Evolutionary conservation across 2,329 filamentous ascomycete genomes (phyloP), one percentile per base, ranked within the genome.

Genomic region (Ustulina deusta): DNA sequence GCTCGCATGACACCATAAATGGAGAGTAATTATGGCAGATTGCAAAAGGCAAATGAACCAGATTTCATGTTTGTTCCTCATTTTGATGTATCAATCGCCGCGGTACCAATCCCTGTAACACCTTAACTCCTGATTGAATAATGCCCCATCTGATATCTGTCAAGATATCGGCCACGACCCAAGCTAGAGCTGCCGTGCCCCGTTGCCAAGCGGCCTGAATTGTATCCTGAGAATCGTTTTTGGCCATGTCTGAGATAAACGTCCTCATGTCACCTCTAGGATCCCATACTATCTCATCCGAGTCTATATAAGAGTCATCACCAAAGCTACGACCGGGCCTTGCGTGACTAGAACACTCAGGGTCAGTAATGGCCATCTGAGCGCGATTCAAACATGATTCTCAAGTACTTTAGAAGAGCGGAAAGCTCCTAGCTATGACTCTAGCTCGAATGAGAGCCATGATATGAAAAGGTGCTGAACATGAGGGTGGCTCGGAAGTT

Each of bases 101-200:
- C 6, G 73, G 73, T 57, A 76, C 64, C 46, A 74, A 52, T 5
- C 67, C 69, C 22, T 68, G 71, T 46, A 90, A 72, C 2, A 90
- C 87, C 69, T 86, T 83, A 79, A 89, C 87, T 0, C 85, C 87
- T 72, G 88, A 85, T 69, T 89, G 86, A 4, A 90, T 84, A 3
- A 90, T 86, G 0, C 86, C 87, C 88, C 88, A 90, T 59, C 88
- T 74, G 1, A 89, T 83, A 63, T 84, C 87, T 11, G 83, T 83
- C 69, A 90, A 72, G 40, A 84, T 82, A 71, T 84, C 83, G 2
- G 85, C 85, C 77, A 90, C 87, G 0, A 85, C 82, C 66, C 83
- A 84, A 0, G 86, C 84, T 52, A 90, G 68, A 0, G 86, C 86
- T 20, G 82, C 83, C 0, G 84, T 87, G 1, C 83, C 80, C 58